These are phyloP conservation scores for Sporobolomyces roseus DNA, from an alignment of 768 basidiomycete species.

Conservation along the genomic window DNA sequence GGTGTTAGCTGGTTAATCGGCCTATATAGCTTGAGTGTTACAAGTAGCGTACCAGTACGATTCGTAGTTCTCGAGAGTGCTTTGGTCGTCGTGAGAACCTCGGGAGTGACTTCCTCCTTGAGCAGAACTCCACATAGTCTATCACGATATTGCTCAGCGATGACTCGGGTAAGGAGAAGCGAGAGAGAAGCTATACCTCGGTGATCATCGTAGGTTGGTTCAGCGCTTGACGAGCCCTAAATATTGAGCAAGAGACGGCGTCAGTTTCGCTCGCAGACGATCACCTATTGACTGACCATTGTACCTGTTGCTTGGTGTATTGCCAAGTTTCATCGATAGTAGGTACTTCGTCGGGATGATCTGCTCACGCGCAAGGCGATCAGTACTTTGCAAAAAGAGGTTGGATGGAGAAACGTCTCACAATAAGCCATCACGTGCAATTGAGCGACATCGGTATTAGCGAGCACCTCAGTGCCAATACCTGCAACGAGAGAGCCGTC, in stretches of 20 bases:
- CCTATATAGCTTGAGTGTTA: not conserved
- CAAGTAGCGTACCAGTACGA: conserved; percentile 10
- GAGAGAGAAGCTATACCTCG: not conserved
- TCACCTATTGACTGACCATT: not conserved
- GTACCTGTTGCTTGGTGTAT: conserved; percentile 9
- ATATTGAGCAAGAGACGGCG: not conserved
- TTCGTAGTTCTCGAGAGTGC: conserved; percentile 9
- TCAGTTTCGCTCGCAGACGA: not conserved
- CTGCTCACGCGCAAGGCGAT: not conserved
- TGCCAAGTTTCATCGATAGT: conserved; percentile 8
- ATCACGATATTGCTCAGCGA: not conserved
- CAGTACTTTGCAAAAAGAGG: not conserved
- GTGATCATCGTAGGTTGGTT: conserved; percentile 26
- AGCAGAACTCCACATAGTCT: conserved; percentile 24
- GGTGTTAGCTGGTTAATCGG: no score
- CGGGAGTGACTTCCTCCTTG: conserved; percentile 17
- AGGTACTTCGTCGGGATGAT: not conserved
- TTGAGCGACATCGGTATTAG: conserved; percentile 34
- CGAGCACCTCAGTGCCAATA: conserved; percentile 18
- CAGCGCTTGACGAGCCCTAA: conserved; percentile 5
- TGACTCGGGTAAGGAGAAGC: no score
- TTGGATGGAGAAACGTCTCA: not conserved
- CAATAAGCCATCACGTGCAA: conserved; percentile 28
- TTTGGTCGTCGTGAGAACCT: conserved; percentile 12
- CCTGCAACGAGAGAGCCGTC: not conserved